Evolutionary conservation across 2,329 filamentous ascomycete species (phyloP), one percentile per base, ranked within the genome.

Genomic region (Aspergillus hortae): DNA sequence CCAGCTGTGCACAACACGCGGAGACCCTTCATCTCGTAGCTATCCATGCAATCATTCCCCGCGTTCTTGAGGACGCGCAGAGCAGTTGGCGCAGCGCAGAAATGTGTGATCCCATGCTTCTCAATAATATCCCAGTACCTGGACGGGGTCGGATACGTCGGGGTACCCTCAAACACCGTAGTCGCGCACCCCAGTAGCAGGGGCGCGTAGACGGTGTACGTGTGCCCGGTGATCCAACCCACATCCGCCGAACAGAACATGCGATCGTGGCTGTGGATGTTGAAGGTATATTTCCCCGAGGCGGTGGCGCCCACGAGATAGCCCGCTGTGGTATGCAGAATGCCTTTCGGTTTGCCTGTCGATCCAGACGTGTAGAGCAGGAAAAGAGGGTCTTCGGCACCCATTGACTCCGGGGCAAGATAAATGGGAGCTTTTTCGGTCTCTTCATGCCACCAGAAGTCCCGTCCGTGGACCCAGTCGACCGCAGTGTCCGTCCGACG

Each of bases 241-340:
- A 96, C 90, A 66, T 96, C 92, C 68, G 92, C 92, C 69, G 90
- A 92, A 64, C 92, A 96, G 80, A 96, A 96, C 81, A 92, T 95
- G 55, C 82, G 83, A 72, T 96, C 92, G 43, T 86, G 84, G 17
- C 38, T 21, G 73, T 96, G 92, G 58, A 97, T 92, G 71, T 96
- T 92, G 68, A 96, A 96, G 55, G 96, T 91, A 71, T 96, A 96
- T 75, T 96, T 96, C 74, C 90, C 91, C 15, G 92, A 96, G 59
- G 86, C 80, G 27, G 92, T 91, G 45, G 90, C 90, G 52, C 92
- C 92, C 11, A 96, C 75, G 14, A 96, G 82, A 70, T 96, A 96
- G 46, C 92, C 92, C 56, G 78, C 92, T 23, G 91, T 96, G 17
- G 90, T 92, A 80, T 96, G 92, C 89, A 96, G 87, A 52, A 97